Base-by-base conservation (phyloP, 106 monocot genomes). In the Amphibolis antarctica region DNA sequence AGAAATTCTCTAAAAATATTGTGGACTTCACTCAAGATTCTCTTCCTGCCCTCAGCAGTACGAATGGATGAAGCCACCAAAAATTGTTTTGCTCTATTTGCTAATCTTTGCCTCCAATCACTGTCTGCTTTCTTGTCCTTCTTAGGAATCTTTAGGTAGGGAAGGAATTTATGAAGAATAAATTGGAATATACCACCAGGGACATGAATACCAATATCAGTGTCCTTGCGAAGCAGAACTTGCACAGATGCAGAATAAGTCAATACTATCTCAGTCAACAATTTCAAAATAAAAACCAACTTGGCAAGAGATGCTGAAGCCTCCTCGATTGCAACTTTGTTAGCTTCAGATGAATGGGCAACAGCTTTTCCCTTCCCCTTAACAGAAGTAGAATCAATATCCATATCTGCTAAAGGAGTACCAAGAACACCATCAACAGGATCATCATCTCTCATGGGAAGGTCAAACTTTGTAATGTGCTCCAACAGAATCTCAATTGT, bases 21-120 rank as follows among this genome's bases (percentile, higher is more conserved):
- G 51, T 70, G 77, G 24, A 85, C 77, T 66, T 99, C 98, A 75
- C 74, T 68, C 48, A 99, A 91, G 4, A 99, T 79, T 79, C 98
- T 91, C 66, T 75, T 87, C 20, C 98, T 69, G 13, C 70, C 87
- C 64, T 99, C 98, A 42, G 82, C 24, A 48, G 98, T 88, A 73
- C 98, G 98, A 72, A 88, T 75, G 50, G 85, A 75, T 60, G 91
- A 78, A 62, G 88, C 98, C 56, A 99, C 98, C 65, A 99, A 76
- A 78, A 99, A 91, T 59, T 99, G 91, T 52, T 85, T 92, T 59
- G 91, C 82, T 48, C 91, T 91, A 15, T 77, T 80, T 52, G 83
- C 66, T 65, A 99, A 76, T 28, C 92, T 99, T 26, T 92, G 86
- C 80, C 84, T 87, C 98, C 98, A 99, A 57, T 99, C 98, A 47